Conservation (phyloP, 208 protist species). For the Acanthamoeba culbertsoni region DNA sequence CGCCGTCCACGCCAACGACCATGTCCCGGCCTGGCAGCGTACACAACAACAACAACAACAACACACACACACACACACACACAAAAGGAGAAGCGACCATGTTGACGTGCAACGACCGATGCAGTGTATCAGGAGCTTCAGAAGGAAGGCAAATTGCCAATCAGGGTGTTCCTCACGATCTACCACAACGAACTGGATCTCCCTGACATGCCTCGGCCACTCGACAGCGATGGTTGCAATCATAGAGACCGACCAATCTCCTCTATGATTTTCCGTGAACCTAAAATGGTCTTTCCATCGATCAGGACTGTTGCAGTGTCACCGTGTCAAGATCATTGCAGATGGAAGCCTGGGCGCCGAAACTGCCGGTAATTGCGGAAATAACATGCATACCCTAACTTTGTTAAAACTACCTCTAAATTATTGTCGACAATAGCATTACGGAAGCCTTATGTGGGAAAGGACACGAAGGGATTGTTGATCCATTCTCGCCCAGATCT, state of each 20-base stretch:
- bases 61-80: not conserved
- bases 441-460: not conserved
- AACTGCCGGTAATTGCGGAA: constrained; percentile 81
- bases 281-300: not conserved
- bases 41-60: constrained; percentile 1
- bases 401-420: not conserved
- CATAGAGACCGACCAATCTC: no score
- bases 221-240: not conserved
- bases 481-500: not conserved
- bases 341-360: constrained; percentile 83
- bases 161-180: constrained; percentile 80
- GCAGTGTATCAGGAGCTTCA: constrained; percentile 71
- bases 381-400: constrained; percentile 70
- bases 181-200: constrained; percentile 76
- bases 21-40: not conserved
- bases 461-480: not conserved
- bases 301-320: constrained; percentile 75
- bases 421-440: not conserved
- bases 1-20: not conserved
- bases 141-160: constrained; percentile 76
- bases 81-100: not conserved
- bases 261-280: not conserved
- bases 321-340: constrained; percentile 81
- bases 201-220: constrained; percentile 64
- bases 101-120: constrained; percentile 50